Evolutionary conservation across 768 basidiomycete genomes (phyloP), one percentile per base, ranked within the genome.

Genomic region (Zangia roseola): DNA sequence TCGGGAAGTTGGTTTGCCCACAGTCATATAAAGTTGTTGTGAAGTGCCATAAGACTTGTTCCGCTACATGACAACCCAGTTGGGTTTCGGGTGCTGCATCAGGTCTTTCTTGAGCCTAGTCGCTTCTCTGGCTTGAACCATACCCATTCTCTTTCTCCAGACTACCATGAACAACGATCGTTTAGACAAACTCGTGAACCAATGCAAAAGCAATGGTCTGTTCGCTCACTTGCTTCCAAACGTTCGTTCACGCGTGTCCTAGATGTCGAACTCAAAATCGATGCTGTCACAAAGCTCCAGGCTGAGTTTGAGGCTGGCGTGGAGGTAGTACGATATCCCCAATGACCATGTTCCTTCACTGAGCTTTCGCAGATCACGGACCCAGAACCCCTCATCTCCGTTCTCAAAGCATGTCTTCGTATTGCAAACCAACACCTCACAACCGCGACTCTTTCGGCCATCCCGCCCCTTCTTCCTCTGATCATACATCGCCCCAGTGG

Each of bases 261-360:
- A 91, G 90, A 92, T 67, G 81, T 86, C 50, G 90, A 92, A 69
- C 75, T 80, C 53, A 90, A 85, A 71, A 77, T 90, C 20, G 89
- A 92, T 63, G 89, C 87, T 23, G 74, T 92, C 53, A 75, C 81
- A 50, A 91, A 88, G 70, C 75, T 92, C 36, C 85, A 91, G 66
- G 74, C 73, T 31, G 80, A 84, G 68, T 87, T 90, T 62, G 86
- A 90, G 69, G 71, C 77, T 33, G 83, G 80, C 41, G 64, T 77
- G 49, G 82, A 92, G 76, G 91, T 90, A 31, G 65, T 41, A 71
- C 54, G 48, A 58, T 25, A 36, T 26, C 42, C 23, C 40, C 47
- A 45, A 31, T 37, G 36, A 41, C 48, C 42, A 42, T 50, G 21
- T 48, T 53, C 44, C 46, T 40, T 35, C 20, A 33, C 55, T 60